A percentile compares a stretch with the other conserved stretches of the same genome.
Evolutionary conservation across 2,329 filamentous ascomycete species (phyloP).

Genomic region (Massarina eburnea): DNA sequence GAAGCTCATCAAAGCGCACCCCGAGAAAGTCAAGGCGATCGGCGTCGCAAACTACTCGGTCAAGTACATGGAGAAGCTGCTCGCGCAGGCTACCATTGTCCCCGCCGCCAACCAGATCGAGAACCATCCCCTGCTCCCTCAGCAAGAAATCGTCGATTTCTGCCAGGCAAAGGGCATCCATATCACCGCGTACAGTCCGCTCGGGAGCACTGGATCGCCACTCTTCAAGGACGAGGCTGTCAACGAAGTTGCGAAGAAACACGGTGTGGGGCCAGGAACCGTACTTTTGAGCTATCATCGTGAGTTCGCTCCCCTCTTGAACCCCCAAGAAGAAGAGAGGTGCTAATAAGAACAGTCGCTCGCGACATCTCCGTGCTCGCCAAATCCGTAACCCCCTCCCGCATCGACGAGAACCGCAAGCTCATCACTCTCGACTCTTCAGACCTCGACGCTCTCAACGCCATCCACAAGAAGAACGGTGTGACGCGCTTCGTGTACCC

Average conservation of each 20-base stretch:
- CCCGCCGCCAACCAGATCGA: conserved; percentile 74
- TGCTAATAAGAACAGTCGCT: conserved; percentile 53
- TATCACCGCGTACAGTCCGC: conserved; percentile 67
- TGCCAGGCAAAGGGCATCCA: conserved; percentile 70
- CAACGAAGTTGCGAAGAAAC: conserved; percentile 53
- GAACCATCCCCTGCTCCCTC: conserved; percentile 70
- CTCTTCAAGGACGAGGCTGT: conserved; percentile 52
- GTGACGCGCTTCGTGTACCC: conserved; percentile 53
- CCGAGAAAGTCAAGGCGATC: conserved; percentile 52
- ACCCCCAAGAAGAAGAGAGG: conserved; percentile 1
- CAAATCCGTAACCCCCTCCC: conserved; percentile 68
- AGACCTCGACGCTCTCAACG: conserved; percentile 59
- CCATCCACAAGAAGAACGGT: conserved; percentile 51
- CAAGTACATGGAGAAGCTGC: conserved; percentile 51
- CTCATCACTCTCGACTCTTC: conserved; percentile 65
- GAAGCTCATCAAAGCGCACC: conserved; percentile 53
- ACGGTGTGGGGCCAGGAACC: conserved; percentile 52
- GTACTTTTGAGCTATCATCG: conserved; percentile 73
- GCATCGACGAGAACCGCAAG: conserved; percentile 71
- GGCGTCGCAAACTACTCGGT: conserved; percentile 54
- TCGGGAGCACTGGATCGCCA: conserved; percentile 53
- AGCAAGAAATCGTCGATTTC: conserved; percentile 70
- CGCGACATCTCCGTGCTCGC: conserved; percentile 71
- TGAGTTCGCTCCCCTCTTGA: conserved; percentile 48
- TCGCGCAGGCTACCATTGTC: conserved; percentile 62